Base-by-base conservation (phyloP, 2,329 filamentous ascomycete species). In the Colletotrichum ledebouriae region DNA sequence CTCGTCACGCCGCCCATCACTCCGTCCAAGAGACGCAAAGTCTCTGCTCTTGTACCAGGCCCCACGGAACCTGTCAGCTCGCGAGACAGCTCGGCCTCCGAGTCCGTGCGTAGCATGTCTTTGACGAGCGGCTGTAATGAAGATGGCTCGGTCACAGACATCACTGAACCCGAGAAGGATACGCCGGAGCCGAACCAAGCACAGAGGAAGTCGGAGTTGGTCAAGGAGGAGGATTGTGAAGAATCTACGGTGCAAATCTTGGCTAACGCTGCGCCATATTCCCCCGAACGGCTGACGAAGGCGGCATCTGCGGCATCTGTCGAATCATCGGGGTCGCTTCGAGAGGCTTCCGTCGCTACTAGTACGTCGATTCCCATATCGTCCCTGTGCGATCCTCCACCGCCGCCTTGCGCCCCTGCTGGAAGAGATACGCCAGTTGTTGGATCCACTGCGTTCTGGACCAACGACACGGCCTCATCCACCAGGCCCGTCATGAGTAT, bases 1-100 rank as follows among this genome's bases (percentile, higher is more conserved):
- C 76, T 88, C 5, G 82, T 82, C 2, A 87, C 86, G 4, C 87
- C 87, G 0, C 87, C 87, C 0, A 78, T 84, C 12, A 89, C 87
- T 0, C 87, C 87, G 0, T 79, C 85, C 0, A 89, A 89, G 73
- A 82, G 79, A 65, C 76, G 80, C 12, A 87, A 84, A 73, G 76
- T 76, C 4, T 72, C 72, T 2, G 71, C 75, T 4, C 77, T 53
- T 42, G 34, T 33, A 29, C 58, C 49, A n/a, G 55, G 10, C 15
- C 34, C 61, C 20, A 17, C 42, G 6, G 67, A 58, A 33, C 70
- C 74, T 1, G 74, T 73, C 2, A 74, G 78, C 13, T 83, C 82
- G 0, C 77, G 80, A 37, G 78, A 73, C 17, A 82, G 78, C 66
- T 85, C 82, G 4, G 77, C 76, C 6, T 74, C 74, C 0, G 75